Evolutionary conservation across 306 rosid genomes (phyloP).

Genomic region (Morella rubra): DNA sequence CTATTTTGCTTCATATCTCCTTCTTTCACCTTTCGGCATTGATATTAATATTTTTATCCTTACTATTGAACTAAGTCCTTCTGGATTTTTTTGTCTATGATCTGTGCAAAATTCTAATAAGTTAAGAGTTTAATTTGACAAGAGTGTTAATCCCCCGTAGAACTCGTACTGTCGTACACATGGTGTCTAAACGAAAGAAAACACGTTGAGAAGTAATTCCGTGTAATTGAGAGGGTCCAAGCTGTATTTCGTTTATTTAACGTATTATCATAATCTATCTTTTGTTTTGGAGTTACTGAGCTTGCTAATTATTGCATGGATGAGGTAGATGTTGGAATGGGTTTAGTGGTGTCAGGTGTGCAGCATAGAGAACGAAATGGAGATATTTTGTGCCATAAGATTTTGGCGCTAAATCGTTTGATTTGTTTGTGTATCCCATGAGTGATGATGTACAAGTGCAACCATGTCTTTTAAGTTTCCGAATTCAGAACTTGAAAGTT

Average conservation of each 20-base stretch:
- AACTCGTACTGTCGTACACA: neutral
- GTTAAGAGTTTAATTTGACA: neutral
- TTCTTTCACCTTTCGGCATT: neutral
- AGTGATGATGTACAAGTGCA: neutral
- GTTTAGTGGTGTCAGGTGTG: too few relatives aligned
- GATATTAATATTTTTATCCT: neutral
- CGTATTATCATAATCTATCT: neutral
- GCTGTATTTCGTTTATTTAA: neutral
- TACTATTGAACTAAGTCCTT: neutral
- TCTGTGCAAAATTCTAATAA: neutral
- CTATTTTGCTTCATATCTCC: neutral
- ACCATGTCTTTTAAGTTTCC: too few relatives aligned
- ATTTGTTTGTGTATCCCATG: neutral
- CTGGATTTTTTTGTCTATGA: neutral
- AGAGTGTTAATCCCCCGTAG: neutral
- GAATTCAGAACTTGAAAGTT: neutral
- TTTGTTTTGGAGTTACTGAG: neutral
- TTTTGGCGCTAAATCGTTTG: neutral
- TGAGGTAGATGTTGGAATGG: neutral
- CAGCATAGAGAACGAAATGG: neutral
- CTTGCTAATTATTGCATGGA: neutral
- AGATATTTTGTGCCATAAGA: neutral
- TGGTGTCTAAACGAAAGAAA: neutral
- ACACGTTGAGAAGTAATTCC: neutral
- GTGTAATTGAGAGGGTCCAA: neutral